Percentiles rank a stretch among this genome's conserved stretches.
Conservation (phyloP, 2,329 filamentous ascomycete species). For the Cordyceps cicadae region DNA sequence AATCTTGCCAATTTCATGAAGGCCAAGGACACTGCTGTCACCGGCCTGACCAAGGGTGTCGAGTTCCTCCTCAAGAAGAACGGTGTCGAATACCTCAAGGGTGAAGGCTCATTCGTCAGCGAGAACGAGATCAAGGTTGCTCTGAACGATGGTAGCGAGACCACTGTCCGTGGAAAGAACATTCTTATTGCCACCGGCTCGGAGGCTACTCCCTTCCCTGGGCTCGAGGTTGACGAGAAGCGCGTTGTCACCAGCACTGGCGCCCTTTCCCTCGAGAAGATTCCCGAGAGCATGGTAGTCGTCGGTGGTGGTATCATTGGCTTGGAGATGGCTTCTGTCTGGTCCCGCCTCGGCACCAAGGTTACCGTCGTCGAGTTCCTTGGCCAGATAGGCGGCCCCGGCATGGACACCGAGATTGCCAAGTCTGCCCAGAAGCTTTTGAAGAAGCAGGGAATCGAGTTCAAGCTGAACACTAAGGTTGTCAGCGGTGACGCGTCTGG, state of each 20-base stretch:
- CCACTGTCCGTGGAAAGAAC: slow-evolving; percentile 83
- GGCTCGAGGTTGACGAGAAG: slow-evolving; percentile 94
- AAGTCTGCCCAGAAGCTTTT: slow-evolving; percentile 90
- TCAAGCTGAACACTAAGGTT: slow-evolving; percentile 97
- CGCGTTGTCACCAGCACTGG: slow-evolving; percentile 94
- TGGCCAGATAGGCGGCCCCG: slow-evolving; percentile 90
- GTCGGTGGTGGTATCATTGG: slow-evolving; percentile 98
- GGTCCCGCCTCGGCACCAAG: slow-evolving; percentile 87
- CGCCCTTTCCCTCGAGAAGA: slow-evolving; percentile 78
- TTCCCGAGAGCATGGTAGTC: slow-evolving; percentile 93
- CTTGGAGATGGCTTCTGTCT: slow-evolving; percentile 96
- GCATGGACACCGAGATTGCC: slow-evolving; percentile 91
- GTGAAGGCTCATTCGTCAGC: slow-evolving; percentile 75
- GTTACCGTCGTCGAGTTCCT: slow-evolving; percentile 98
- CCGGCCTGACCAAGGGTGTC: slow-evolving; percentile 87
- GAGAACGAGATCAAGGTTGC: slow-evolving; percentile 89
- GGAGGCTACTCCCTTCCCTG: slow-evolving; percentile 93
- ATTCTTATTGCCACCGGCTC: slow-evolving; percentile 95
- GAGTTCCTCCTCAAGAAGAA: slow-evolving; percentile 99
- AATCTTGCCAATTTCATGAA: slow-evolving; percentile 97
- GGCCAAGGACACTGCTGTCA: slow-evolving; percentile 89
- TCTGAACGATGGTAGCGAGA: slow-evolving; percentile 85
- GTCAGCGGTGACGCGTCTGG: slow-evolving; percentile 71
- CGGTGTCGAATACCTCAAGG: slow-evolving; percentile 95
- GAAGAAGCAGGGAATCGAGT: slow-evolving; percentile 93